A percentile compares a stretch with the other conserved stretches of the same genome.
Conservation (phyloP, 2,329 filamentous ascomycete species). For the Phialophora verrucosa region DNA sequence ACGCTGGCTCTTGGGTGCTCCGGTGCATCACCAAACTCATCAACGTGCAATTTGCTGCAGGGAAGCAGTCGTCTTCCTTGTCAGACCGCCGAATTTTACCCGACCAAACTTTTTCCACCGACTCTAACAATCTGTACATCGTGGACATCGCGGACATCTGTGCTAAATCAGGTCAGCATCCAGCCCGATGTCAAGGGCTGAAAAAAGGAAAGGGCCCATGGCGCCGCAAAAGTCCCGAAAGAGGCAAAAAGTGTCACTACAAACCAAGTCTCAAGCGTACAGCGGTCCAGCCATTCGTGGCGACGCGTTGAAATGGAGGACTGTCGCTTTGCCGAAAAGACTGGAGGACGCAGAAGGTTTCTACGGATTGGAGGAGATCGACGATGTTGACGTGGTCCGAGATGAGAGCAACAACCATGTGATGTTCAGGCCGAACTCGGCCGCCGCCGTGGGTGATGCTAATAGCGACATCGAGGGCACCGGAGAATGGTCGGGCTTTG, state of each 20-base stretch:
- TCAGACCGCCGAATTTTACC: constrained; percentile 1
- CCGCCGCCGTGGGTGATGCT: constrained; percentile 41
- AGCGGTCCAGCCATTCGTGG: constrained; percentile 43
- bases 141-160: background rate
- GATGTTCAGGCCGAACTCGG: constrained; percentile 63
- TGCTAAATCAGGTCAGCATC: background rate
- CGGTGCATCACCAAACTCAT: no score
- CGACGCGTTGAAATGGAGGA: constrained; percentile 66
- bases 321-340: constrained; percentile 73
- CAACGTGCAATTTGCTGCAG: background rate
- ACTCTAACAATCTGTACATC: background rate
- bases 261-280: constrained; percentile 2
- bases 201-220: constrained; percentile 44
- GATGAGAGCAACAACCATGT: constrained; percentile 64
- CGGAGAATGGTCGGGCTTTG: constrained; percentile 71
- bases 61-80: background rate
- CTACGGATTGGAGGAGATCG: constrained; percentile 87
- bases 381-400: constrained; percentile 83
- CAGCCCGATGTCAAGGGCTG: constrained; percentile 28
- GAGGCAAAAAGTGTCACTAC: constrained; percentile 21
- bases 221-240: constrained; percentile 27
- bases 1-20: no score
- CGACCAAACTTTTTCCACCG: background rate
- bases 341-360: constrained; percentile 92
- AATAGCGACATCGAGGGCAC: constrained; percentile 45